Evolutionary conservation across 116 monocot genomes (phyloP).

Genomic region (Phalaenopsis hybrid): DNA sequence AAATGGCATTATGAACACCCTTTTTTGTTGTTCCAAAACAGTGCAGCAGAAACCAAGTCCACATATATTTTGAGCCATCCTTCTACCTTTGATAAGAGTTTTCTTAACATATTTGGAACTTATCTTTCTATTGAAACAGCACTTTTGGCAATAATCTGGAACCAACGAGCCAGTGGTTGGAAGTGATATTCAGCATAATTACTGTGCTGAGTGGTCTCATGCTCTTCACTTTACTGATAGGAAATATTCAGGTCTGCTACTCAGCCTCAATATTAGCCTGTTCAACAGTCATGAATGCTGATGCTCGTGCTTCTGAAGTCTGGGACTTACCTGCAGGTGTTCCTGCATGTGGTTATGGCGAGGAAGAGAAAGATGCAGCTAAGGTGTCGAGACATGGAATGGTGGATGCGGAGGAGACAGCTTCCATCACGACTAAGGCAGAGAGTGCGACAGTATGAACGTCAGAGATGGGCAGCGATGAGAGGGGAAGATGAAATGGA

Average conservation of each 20-base stretch:
- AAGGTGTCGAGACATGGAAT: slow-evolving; percentile 47
- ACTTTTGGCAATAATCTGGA: slow-evolving; percentile 50
- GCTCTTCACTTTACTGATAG: slow-evolving; percentile 55
- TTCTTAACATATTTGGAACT: background rate
- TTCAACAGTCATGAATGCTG: background rate
- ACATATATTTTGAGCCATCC: background rate
- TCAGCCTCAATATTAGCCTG: background rate
- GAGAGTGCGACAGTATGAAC: slow-evolving; percentile 59
- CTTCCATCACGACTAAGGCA: slow-evolving; percentile 49
- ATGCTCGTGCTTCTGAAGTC: background rate
- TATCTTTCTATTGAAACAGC: slow-evolving; percentile 20
- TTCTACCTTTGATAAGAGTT: background rate
- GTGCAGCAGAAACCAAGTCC: background rate
- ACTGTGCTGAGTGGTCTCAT: slow-evolving; percentile 44
- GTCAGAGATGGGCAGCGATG: slow-evolving; percentile 65
- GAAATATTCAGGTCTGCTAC: slow-evolving; percentile 41
- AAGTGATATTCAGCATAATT: slow-evolving; percentile 50
- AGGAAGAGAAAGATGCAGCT: slow-evolving; percentile 52
- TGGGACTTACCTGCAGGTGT: slow-evolving; percentile 23
- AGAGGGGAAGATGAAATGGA: slow-evolving; percentile 67
- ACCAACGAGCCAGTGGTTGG: slow-evolving; percentile 42
- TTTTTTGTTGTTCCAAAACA: background rate
- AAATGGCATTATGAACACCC: too few species aligned
- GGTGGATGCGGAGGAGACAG: slow-evolving; percentile 63
- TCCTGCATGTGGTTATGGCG: slow-evolving; percentile 47